These are phyloP conservation scores for Moricandia arvensis DNA, from an alignment of 345 rosid species.

Conservation along the genomic window DNA sequence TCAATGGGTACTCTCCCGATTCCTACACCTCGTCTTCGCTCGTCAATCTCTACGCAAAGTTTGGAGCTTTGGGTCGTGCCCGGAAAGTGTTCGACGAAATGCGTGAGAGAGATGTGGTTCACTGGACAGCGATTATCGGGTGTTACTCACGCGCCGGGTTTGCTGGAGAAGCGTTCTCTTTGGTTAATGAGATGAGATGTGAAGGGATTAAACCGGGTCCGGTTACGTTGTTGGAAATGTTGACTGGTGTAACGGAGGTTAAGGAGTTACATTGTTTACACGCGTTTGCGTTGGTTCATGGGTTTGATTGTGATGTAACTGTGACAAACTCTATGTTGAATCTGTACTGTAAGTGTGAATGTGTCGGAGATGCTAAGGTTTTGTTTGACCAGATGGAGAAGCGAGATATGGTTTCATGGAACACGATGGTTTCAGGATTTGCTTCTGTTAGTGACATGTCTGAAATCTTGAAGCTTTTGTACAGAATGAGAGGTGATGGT, in stretches of 20 bases:
- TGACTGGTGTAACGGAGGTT: conserved; percentile 44
- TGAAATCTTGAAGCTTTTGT: conserved; percentile 44
- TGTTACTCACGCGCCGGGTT: conserved; percentile 48
- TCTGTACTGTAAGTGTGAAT: conserved; percentile 46
- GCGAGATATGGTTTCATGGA: conserved; percentile 60
- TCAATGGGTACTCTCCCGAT: conserved; percentile 54
- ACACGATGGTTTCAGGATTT: conserved; percentile 51
- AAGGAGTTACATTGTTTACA: conserved; percentile 48
- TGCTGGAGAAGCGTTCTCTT: conserved; percentile 31
- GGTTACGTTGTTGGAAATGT: conserved; percentile 53
- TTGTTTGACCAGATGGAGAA: conserved; percentile 49
- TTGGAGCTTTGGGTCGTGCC: conserved; percentile 34
- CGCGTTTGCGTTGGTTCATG: conserved; percentile 43
- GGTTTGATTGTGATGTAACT: conserved; percentile 45
- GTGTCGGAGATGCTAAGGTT: conserved; percentile 44
- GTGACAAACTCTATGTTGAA: conserved; percentile 47
- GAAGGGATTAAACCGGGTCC: conserved; percentile 47
- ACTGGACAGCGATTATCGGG: conserved; percentile 55
- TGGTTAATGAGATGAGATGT: conserved; percentile 50
- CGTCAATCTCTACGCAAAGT: conserved; percentile 45
- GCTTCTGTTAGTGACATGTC: conserved; percentile 41
- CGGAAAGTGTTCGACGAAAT: conserved; percentile 52
- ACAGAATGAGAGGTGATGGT: conserved; percentile 43
- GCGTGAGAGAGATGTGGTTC: conserved; percentile 46
- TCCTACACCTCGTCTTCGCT: conserved; percentile 52